Base-by-base conservation (phyloP, 805 yeast genomes). In the Saccharomycopsis microspora region DNA sequence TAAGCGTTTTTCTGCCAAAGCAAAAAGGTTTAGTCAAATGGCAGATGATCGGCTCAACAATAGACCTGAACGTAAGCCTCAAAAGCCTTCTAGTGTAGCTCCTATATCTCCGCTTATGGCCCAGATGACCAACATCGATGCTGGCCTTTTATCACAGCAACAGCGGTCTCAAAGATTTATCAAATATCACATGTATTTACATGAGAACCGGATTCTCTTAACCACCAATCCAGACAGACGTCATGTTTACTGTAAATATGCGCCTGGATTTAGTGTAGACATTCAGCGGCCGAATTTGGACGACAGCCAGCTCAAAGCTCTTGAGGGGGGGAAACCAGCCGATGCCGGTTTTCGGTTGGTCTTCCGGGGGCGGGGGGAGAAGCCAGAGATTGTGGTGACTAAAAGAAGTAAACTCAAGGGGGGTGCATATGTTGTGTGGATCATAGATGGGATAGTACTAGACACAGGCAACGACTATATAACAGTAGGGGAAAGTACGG, bases 211-310 rank as follows among this genome's bases (percentile, higher is more conserved):
- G 69, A 67, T 38, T 79, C 75, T 54, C 62, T 78, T 82, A 42
- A 73, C 87, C 1, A 82, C 89, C 0, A 82, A 78, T 55, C 88
- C 88, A 0, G 79, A 77, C 28, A 61, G 67, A 19, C 70, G 74
- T 52, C 87, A 82, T 58, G 60, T 75, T 36, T 73, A 71, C 53
- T 74, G 82, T 46, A 64, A 83, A 33, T 68, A 70, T 54, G 85
- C 78, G 0, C 87, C 87, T 0, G 78, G 85, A 3, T 78, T 75
- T 56, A 75, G 71, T 54, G 75, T 80, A 10, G 70, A 70, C 44
- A 55, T 72, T 2, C 58, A 61, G 39, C 62, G 40, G 39, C 45
- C 45, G 1, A 42, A 35, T 1, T n/a, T n/a, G 11, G n/a, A 10
- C n/a, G n/a, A 34, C 37, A n/a, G 11, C 11, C 37, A 34, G 11